phyloP scores from a whole-genome alignment of 345 rosid species.

The Boechera stricta region DNA sequence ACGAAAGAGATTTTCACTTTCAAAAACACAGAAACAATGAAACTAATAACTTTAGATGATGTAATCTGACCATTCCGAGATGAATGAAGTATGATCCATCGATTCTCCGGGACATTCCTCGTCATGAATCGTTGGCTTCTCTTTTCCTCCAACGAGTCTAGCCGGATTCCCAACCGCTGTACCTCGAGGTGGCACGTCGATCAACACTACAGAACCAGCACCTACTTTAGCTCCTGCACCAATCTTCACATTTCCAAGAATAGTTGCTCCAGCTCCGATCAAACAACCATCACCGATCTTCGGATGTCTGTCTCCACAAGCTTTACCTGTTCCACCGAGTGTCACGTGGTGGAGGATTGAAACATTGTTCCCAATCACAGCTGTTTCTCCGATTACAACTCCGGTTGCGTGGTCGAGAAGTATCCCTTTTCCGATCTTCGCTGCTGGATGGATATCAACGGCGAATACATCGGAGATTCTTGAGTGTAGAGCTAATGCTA shows the following conservation, averaged over 20 bases:
- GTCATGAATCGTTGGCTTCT: slow-evolving; percentile 55
- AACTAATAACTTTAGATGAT: slow-evolving; percentile 40
- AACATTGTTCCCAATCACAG: slow-evolving; percentile 90
- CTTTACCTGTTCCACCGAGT: slow-evolving; percentile 92
- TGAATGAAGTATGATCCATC: slow-evolving; percentile 97
- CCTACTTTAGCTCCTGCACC: slow-evolving; percentile 95
- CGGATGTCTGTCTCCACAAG: slow-evolving; percentile 80
- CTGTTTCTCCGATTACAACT: slow-evolving; percentile 90
- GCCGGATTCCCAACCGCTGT: slow-evolving; percentile 98
- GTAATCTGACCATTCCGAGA: slow-evolving; percentile 94
- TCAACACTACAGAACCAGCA: slow-evolving; percentile 89
- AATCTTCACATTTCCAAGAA: slow-evolving; percentile 79
- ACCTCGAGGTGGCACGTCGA: slow-evolving; percentile 73
- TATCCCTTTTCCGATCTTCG: slow-evolving; percentile 85
- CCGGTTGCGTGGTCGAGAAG: slow-evolving; percentile 95
- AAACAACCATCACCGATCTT: slow-evolving; percentile 94
- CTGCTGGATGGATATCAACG: slow-evolving; percentile 95
- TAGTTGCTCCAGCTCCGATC: slow-evolving; percentile 95
- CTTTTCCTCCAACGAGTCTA: slow-evolving; percentile 89
- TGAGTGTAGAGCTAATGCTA: slow-evolving; percentile 93
- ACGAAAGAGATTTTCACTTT: neutral
- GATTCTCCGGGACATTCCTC: slow-evolving; percentile 93
- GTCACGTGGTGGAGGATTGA: slow-evolving; percentile 93
- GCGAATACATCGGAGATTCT: slow-evolving; percentile 92
- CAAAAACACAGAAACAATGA: slow-evolving; percentile 6